Base-by-base conservation (phyloP, 2,329 filamentous ascomycete genomes). In the Hymenoscyphus scutula region DNA sequence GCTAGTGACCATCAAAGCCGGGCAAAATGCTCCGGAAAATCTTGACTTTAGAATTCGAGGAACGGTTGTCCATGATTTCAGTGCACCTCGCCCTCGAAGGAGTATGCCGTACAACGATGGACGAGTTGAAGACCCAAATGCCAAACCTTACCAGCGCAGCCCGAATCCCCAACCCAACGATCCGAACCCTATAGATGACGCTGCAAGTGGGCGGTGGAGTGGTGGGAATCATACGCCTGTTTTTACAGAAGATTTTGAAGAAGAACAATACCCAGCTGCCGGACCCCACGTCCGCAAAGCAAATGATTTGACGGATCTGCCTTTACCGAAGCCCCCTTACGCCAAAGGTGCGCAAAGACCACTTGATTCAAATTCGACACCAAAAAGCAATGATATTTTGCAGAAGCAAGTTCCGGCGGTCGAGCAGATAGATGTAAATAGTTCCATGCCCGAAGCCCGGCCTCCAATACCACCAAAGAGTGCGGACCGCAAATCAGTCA, bases 21-120 rank as follows among this genome's bases (percentile, higher is more conserved):
- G 61, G 62, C 67, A 62, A 25, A 68, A 58, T 58, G 65, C 56
- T 68, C 80, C 30, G 68, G 76, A 54, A 74, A 76, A 25, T 72
- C 87, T 88, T 68, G 86, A 89, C 68, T 86, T 86, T 19, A 80
- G 84, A 10, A 89, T 89, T 66, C 81, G 80, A 69, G 87, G 84
- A 56, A 89, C 83, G 7, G 79, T 81, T 55, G 81, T 88, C 57
- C 87, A 89, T 71, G 87, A 86, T 72, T 89, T 88, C 69, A 88
- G 85, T 69, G 84, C 83, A 0, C 86, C 85, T 1, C 77, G 84
- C 57, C 79, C 79, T 27, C 80, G 77, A 64, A 80, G 74, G 54
- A 73, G 76, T 30, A 65, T 77, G 3, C 74, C 76, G 27, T 76
- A 67, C 30, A 67, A 63, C 58, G 70, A 72, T 68, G 59, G 66